These are phyloP conservation scores for Beauveria caledonica DNA, from an alignment of 2,329 filamentous ascomycete species.

Conservation along the genomic window DNA sequence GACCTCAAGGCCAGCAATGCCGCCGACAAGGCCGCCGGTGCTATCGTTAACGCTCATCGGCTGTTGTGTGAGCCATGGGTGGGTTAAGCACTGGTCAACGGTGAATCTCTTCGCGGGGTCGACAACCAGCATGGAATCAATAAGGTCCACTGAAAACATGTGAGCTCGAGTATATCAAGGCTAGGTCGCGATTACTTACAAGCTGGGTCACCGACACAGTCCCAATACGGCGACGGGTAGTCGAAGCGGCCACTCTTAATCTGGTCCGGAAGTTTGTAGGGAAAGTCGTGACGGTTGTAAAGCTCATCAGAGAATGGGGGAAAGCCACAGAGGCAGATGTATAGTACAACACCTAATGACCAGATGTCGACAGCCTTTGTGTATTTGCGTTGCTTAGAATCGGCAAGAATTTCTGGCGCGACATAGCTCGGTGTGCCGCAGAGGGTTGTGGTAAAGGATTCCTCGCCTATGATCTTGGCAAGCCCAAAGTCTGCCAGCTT, in stretches of 20 bases:
- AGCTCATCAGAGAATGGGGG: conserved; percentile 96
- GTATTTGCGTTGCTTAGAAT: conserved; percentile 75
- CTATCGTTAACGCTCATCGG: conserved; percentile 64
- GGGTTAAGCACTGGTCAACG: conserved; percentile 81
- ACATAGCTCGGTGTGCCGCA: conserved; percentile 97
- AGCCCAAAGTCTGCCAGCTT: conserved; percentile 96
- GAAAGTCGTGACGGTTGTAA: conserved; percentile 64
- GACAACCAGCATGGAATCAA: conserved; percentile 89
- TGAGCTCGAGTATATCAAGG: neutral
- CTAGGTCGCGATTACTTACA: conserved; percentile 32
- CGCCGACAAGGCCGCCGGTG: conserved; percentile 86
- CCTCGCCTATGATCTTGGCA: conserved; percentile 96
- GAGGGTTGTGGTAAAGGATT: conserved; percentile 93
- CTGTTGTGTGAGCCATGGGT: conserved; percentile 75
- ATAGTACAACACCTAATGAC: conserved; percentile 95
- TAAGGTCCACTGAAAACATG: conserved; percentile 60
- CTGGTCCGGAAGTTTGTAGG: conserved; percentile 79
- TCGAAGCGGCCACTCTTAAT: conserved; percentile 85
- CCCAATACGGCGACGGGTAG: conserved; percentile 93
- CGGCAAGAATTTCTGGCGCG: conserved; percentile 87
- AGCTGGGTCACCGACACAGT: conserved; percentile 55
- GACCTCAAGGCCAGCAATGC: conserved; percentile 74
- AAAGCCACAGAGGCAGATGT: conserved; percentile 95
- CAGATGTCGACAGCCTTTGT: conserved; percentile 93
- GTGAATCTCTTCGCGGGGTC: conserved; percentile 77